Conservation (phyloP, 2,329 filamentous ascomycete genomes). For the Xylariaceae sp. region DNA sequence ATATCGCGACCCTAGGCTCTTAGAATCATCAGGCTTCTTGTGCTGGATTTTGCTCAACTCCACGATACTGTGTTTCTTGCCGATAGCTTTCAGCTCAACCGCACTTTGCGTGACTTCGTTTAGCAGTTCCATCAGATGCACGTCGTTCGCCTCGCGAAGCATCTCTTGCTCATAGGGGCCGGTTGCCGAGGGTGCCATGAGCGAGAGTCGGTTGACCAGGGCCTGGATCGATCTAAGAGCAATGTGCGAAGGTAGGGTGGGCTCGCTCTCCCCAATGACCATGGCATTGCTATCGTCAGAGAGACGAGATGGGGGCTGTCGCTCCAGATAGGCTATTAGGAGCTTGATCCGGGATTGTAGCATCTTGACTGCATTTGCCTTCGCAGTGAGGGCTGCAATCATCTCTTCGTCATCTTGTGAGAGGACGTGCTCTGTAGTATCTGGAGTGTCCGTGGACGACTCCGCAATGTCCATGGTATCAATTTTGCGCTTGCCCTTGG, state of each 20-base stretch:
- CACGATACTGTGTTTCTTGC: slow-evolving; percentile 64
- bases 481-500: slow-evolving; percentile 47
- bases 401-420: slow-evolving; percentile 56
- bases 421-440: slow-evolving; percentile 40
- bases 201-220: slow-evolving; percentile 73
- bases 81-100: slow-evolving; percentile 64
- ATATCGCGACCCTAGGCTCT: slow-evolving; percentile 14
- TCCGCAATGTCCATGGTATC: slow-evolving; percentile 31
- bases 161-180: slow-evolving; percentile 64
- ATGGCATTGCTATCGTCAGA: slow-evolving; percentile 37
- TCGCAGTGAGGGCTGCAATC: slow-evolving; percentile 67
- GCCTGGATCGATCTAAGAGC: slow-evolving; percentile 86
- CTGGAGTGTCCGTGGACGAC: slow-evolving; percentile 26
- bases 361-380: slow-evolving; percentile 91
- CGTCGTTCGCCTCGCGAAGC: slow-evolving; percentile 75
- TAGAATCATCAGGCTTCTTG: slow-evolving; percentile 21
- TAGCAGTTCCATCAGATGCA: slow-evolving; percentile 70
- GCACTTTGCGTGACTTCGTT: slow-evolving; percentile 69
- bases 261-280: slow-evolving; percentile 30
- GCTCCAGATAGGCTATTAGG: slow-evolving; percentile 69
- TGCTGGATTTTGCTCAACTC: slow-evolving; percentile 37
- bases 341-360: slow-evolving; percentile 71
- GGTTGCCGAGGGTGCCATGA: slow-evolving; percentile 67
- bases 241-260: slow-evolving; percentile 53
- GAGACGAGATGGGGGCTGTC: slow-evolving; percentile 61